Conservation (phyloP, 345 rosid genomes). For the Odontarrhena argentea region DNA sequence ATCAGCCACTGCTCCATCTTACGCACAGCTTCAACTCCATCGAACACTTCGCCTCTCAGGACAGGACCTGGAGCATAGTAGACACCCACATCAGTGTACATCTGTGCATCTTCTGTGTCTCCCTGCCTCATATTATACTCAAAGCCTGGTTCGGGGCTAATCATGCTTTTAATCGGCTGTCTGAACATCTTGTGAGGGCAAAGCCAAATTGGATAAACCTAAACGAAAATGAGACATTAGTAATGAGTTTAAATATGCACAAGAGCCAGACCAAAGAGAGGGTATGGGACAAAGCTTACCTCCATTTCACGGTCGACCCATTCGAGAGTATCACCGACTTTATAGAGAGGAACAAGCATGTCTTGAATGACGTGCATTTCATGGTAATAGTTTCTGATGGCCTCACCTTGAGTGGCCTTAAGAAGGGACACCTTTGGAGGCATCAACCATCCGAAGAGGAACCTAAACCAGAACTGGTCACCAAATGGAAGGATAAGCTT, state of each 20-base stretch:
- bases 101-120: constrained; percentile 79
- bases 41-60: constrained; percentile 83
- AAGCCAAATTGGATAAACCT: constrained; percentile 90
- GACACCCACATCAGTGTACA: constrained; percentile 89
- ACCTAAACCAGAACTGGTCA: constrained; percentile 94
- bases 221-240: constrained; percentile 18
- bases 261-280: background rate
- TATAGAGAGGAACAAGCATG: constrained; percentile 93
- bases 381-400: constrained; percentile 85
- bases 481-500: constrained; percentile 92
- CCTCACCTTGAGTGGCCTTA: constrained; percentile 95
- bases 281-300: constrained; percentile 46
- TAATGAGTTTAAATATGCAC: background rate
- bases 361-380: constrained; percentile 94
- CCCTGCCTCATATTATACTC: constrained; percentile 80
- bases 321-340: constrained; percentile 81
- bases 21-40: constrained; percentile 79
- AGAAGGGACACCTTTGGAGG: constrained; percentile 97
- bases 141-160: constrained; percentile 88
- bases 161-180: constrained; percentile 72
- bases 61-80: constrained; percentile 88
- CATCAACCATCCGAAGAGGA: constrained; percentile 89
- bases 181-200: constrained; percentile 87
- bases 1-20: constrained; percentile 82
- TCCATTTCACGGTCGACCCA: constrained; percentile 91